Evolutionary conservation across 768 basidiomycete genomes (phyloP), one percentile per base, ranked within the genome.

Genomic region (Gloeophyllum trabeum): DNA sequence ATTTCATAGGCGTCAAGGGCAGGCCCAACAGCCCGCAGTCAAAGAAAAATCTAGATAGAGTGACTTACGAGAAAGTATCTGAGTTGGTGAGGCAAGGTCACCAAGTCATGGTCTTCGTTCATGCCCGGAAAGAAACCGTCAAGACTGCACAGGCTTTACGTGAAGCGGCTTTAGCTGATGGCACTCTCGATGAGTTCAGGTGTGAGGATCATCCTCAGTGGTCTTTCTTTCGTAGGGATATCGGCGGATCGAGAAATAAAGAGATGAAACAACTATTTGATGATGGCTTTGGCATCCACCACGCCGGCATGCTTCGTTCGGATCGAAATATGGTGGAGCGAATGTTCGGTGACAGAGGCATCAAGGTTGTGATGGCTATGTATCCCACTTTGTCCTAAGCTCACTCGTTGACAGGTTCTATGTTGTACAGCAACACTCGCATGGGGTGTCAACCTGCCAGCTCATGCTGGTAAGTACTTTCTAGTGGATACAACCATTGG

Each of bases 61-160:
- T 90, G 20, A 81, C 87, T 1, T 98, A 84, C 51, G 72, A 93
- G 51, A 97, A 94, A 62, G 91, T 98, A 16, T 73, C 82, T 3
- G 83, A 86, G 24, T 67, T 98, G 4, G 87, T 98, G 22, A 70
- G 64, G n/a, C 75, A 80, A 51, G 96, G 93, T 2, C 96, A 99
- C 62, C 96, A 98, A 59, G 91, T 96, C 46, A 98, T 99, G 93
- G 93, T 99, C 1, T 99, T 99, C 54, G 96, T 99, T 6, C 96
- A 99, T 59, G 90, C 96, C 12, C 75, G 96, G 23, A 98, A 96
- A 63, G 96, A 98, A 55, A 99, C 96, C 0, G 96, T 98, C 41
- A 96, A 94, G 56, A 76, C 87, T 1, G 93, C 93, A 0, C 65
- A 79, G 53, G 75, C 71, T 6, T 68, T 99, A 20, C 77, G 78